Conservation (phyloP, 1,284 basidiomycete genomes). For the Singerocomus inundabilis region DNA sequence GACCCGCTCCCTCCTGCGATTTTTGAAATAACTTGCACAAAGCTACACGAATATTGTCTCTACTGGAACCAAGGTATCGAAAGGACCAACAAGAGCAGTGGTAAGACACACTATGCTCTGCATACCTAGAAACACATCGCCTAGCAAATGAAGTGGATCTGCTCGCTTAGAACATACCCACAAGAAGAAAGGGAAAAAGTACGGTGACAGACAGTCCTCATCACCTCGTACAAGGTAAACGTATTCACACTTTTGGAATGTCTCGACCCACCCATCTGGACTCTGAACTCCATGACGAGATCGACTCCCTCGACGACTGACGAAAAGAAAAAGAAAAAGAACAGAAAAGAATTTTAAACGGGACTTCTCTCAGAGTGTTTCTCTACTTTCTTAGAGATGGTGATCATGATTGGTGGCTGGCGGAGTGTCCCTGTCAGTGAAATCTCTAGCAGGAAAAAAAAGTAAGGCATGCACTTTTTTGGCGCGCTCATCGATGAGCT, state of each 20-base stretch:
- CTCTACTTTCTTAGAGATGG: slow-evolving; percentile 17
- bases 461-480: slow-evolving; percentile 8
- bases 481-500: slow-evolving; percentile 8
- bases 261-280: background rate
- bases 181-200: background rate
- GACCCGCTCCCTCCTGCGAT: no score
- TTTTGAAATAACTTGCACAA: background rate
- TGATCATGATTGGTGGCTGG: slow-evolving; percentile 21
- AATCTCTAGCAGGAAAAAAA: no score
- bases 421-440: background rate
- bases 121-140: background rate
- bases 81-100: background rate
- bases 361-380: slow-evolving; percentile 12
- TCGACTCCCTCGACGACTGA: background rate
- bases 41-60: background rate
- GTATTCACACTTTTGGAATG: no score
- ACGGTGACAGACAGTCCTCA: no score
- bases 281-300: background rate
- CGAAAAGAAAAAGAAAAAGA: no score
- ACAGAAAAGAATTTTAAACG: slow-evolving; percentile 4
- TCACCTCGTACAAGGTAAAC: no score
- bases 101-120: no score
- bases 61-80: background rate
- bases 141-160: background rate
- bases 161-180: background rate